Percentiles rank a stretch among this genome's conserved stretches.
These are phyloP conservation scores for Blastobotrys terrestris DNA, from an alignment of 805 yeast genomes.

Conservation along the genomic window DNA sequence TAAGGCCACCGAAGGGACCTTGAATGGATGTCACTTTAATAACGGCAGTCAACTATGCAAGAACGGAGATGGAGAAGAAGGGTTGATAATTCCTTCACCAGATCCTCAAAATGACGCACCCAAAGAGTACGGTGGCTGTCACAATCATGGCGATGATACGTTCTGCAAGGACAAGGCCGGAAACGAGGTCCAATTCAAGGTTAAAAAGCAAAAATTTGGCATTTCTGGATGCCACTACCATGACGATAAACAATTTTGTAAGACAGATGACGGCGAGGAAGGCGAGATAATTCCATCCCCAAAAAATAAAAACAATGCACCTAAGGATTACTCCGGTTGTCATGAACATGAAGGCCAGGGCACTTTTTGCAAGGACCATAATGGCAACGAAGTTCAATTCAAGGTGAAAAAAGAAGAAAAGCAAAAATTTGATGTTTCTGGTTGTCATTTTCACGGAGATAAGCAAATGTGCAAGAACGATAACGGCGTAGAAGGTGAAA, in stretches of 20 bases:
- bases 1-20: neutral
- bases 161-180: neutral
- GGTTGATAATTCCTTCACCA: neutral
- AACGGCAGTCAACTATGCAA: neutral
- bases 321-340: neutral
- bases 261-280: neutral
- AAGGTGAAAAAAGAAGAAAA: neutral
- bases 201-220: neutral
- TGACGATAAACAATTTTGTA: neutral
- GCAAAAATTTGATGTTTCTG: neutral
- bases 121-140: neutral
- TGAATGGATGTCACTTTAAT: neutral
- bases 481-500: neutral
- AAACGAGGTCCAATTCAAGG: neutral
- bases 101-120: neutral
- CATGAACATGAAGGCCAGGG: neutral
- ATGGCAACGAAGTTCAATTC: neutral
- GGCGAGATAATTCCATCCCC: neutral
- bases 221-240: neutral
- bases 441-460: neutral
- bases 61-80: neutral
- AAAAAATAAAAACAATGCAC: neutral
- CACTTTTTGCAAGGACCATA: neutral
- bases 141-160: neutral
- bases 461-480: neutral